These are phyloP conservation scores for Claviceps paspali DNA, from an alignment of 2,329 filamentous ascomycete genomes.

Conservation along the genomic window DNA sequence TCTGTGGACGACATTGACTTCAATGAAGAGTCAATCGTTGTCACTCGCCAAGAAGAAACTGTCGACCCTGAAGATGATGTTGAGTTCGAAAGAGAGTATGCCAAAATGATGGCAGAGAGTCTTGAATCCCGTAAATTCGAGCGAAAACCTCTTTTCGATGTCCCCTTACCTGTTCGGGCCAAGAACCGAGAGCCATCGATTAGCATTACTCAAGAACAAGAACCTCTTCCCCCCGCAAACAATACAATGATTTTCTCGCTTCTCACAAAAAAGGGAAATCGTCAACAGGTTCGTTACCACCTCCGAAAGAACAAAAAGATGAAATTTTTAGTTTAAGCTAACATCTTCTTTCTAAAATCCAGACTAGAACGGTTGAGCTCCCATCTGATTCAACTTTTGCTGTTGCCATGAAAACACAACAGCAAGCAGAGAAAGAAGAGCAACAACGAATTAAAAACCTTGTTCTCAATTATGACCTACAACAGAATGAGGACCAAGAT, in stretches of 20 bases:
- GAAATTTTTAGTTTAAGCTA: background rate
- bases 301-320: background rate
- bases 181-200: conserved; percentile 44
- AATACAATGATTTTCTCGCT: conserved; percentile 90
- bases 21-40: conserved; percentile 79
- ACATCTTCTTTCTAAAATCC: conserved; percentile 8
- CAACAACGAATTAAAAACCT: conserved; percentile 97
- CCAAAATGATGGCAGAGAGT: conserved; percentile 97
- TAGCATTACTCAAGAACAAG: conserved; percentile 14
- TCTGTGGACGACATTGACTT: conserved; percentile 46
- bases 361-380: conserved; percentile 85
- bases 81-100: conserved; percentile 94
- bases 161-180: conserved; percentile 81
- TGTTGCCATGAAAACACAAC: conserved; percentile 88
- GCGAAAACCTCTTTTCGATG: conserved; percentile 84
- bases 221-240: conserved; percentile 11
- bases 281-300: conserved; percentile 55
- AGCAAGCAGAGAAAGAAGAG: conserved; percentile 88
- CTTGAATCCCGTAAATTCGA: conserved; percentile 92
- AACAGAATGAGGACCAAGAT: conserved; percentile 66
- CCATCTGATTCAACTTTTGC: conserved; percentile 88
- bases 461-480: conserved; percentile 89
- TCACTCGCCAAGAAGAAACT: conserved; percentile 79
- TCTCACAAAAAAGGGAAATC: conserved; percentile 89
- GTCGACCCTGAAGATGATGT: conserved; percentile 88